A percentile compares a stretch with the other conserved stretches of the same genome.
Conservation (phyloP, 345 rosid genomes). For the Theobroma cacao region DNA sequence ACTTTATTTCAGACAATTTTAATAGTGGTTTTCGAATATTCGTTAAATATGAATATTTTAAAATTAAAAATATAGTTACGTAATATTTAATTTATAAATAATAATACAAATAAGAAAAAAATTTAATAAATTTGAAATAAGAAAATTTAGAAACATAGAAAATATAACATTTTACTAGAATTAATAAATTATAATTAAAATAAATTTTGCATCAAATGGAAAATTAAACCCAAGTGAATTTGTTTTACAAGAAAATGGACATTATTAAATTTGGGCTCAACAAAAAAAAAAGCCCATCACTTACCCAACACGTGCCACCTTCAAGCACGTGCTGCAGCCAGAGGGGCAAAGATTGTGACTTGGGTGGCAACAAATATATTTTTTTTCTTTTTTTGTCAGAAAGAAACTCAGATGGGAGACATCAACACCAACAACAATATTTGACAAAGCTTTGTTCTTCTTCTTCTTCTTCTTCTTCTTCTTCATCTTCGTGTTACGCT, state of each 20-base stretch:
- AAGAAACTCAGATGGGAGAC: slow-evolving; percentile 13
- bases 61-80: too few species aligned
- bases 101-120: too few species aligned
- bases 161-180: too few species aligned
- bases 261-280: background rate
- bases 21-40: too few species aligned
- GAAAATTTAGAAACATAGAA: too few species aligned
- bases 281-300: background rate
- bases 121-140: too few species aligned
- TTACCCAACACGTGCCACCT: background rate
- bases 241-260: too few species aligned
- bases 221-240: too few species aligned
- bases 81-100: too few species aligned
- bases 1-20: background rate
- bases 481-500: background rate
- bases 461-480: background rate
- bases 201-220: too few species aligned
- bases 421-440: slow-evolving; percentile 4
- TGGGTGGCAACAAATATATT: background rate
- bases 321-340: slow-evolving; percentile 7
- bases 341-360: background rate
- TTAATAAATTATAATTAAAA: too few species aligned
- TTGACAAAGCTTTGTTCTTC: background rate
- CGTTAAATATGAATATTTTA: too few species aligned
- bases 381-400: background rate